Base-by-base conservation (phyloP, 495 filamentous ascomycete genomes). In the Neurospora intermedia region DNA sequence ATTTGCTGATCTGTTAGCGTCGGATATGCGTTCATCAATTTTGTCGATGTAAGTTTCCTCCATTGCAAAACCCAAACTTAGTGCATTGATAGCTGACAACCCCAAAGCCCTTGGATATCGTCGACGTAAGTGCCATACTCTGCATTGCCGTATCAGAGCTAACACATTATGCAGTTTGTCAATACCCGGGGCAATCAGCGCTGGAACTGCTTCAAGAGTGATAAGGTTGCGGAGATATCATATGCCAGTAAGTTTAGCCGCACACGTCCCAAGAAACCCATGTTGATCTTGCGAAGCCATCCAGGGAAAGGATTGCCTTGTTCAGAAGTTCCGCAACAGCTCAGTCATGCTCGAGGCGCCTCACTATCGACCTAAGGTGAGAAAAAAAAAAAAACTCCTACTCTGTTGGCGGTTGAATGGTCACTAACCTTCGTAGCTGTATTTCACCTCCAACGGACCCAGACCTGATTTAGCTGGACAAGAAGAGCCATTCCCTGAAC, bases 11-110 rank as follows among this genome's bases (percentile, higher is more conserved):
- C 69, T 75, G 27, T 18, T 74, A 98, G 94, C 81, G 96, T 99
- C 73, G 96, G 96, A 73, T 99, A 99, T 85, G 96, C 94, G 0
- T 99, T 99, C 83, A 93, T 99, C 81, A 98, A 99, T 79, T 97
- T 99, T 77, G 88, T 88, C 66, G 89, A 93, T 80, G 91, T 94
- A 77, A 87, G 89, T 84, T 6, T 18, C n/a, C 41, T 39, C 69
- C 35, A 0, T 35, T 38, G 11, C 18, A 5, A 27, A 41, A 41
- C 38, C 18, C 6, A 27, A 41, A 41, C 38, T 48, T 59, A 9
- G 5, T 66, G 39, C 9, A 43, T 43, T 38, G 43, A 72, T 38
- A 69, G 18, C 80, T 85, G 75, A 89, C 77, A 13, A 39, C 48
- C 13, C 69, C 39, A 4, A 70, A 93, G 90, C 89, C 91, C 6